Conservation (phyloP, 768 basidiomycete genomes). For the Lactarius hengduanensis region DNA sequence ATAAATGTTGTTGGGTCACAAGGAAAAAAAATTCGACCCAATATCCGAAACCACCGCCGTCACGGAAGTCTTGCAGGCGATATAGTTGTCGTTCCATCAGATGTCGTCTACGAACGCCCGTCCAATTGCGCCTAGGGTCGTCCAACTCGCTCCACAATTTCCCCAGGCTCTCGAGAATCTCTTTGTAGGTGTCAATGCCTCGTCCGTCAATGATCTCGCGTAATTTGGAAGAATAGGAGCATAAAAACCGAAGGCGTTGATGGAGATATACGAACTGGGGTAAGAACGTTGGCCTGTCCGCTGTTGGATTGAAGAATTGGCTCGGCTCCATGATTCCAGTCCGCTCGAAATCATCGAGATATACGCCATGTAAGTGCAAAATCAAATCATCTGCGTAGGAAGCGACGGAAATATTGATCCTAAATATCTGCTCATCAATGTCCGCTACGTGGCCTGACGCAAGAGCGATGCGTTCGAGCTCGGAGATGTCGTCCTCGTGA, state of each 20-base stretch:
- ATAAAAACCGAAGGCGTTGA: neutral
- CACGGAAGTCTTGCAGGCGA: neutral
- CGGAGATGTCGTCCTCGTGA: neutral
- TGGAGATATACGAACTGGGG: neutral
- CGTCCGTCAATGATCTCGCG: neutral
- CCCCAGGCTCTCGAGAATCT: neutral
- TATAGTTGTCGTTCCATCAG: neutral
- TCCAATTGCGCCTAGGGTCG: rapidly evolving
- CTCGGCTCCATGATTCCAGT: neutral
- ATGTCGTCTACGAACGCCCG: neutral
- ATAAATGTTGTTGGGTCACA: too few relatives aligned
- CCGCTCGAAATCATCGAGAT: neutral
- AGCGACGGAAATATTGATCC: too few relatives aligned
- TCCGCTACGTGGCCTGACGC: neutral
- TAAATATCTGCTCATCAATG: neutral
- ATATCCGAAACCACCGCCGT: neutral
- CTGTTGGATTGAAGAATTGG: neutral
- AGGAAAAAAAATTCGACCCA: neutral
- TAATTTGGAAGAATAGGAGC: neutral
- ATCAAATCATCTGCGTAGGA: neutral
- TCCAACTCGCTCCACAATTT: neutral
- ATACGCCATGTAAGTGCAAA: neutral
- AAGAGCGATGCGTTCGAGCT: neutral
- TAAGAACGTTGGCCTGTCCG: neutral
- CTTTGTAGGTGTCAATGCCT: neutral